phyloP scores from a whole-genome alignment of 2,329 filamentous ascomycete genomes.

The Apiospora hydei region DNA sequence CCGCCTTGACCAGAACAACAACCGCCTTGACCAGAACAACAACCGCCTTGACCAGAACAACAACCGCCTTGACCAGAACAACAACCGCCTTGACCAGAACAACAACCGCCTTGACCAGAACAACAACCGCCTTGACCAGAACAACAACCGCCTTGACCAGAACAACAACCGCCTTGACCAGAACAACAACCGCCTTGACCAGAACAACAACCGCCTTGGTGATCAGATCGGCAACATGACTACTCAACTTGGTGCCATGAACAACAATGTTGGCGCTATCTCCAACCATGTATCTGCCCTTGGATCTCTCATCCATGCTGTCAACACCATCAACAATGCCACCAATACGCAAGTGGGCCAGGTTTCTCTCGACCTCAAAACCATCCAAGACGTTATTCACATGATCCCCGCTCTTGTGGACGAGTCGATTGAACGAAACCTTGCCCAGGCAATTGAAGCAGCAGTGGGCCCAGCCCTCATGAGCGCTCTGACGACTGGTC shows the following conservation, averaged over 20 bases:
- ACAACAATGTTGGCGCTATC: constrained; percentile 25
- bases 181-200: no score
- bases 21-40: constrained; percentile 26
- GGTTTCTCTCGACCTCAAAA: constrained; percentile 29
- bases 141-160: constrained; percentile 25
- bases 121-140: constrained; percentile 25
- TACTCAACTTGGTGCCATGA: constrained; percentile 37
- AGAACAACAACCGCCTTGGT: constrained; percentile 6
- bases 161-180: constrained; percentile 26
- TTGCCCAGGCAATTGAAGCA: constrained; percentile 28
- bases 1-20: constrained; percentile 26
- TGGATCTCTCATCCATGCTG: constrained; percentile 35
- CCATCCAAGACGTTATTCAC: constrained; percentile 37
- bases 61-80: constrained; percentile 26
- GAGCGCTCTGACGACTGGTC: constrained; percentile 27
- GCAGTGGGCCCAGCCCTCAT: constrained; percentile 32
- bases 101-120: constrained; percentile 26
- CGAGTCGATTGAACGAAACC: constrained; percentile 28
- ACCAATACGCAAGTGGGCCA: constrained; percentile 23
- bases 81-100: constrained; percentile 26
- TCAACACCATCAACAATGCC: constrained; percentile 35
- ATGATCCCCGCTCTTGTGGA: constrained; percentile 35
- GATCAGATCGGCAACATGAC: constrained; percentile 30
- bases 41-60: constrained; percentile 26
- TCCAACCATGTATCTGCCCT: constrained; percentile 37